These are phyloP conservation scores for Thielaviopsis punctulata DNA, from an alignment of 2,329 filamentous ascomycete species.

Conservation along the genomic window DNA sequence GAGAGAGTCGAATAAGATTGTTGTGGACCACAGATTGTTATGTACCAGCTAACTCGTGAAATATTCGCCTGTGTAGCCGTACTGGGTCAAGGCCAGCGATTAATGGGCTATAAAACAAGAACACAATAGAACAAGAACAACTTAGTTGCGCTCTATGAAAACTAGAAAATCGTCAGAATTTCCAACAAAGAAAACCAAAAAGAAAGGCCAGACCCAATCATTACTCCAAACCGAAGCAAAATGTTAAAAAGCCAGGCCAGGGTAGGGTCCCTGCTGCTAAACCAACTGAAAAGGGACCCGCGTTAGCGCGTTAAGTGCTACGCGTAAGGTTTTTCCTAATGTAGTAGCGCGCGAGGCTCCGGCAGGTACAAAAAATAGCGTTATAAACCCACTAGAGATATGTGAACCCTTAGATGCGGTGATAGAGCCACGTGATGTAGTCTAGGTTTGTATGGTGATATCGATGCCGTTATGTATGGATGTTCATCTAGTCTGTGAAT, in stretches of 20 bases:
- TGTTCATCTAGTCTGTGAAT: too few relatives aligned
- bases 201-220: neutral
- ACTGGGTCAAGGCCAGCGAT: neutral
- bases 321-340: constrained; percentile 2
- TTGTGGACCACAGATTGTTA: too few relatives aligned
- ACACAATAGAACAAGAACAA: neutral
- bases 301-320: constrained; percentile 11
- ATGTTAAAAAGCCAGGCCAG: constrained; percentile 1
- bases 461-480: too few relatives aligned
- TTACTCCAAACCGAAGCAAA: constrained; percentile 1
- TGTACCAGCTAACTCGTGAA: neutral
- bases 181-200: neutral
- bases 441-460: too few relatives aligned
- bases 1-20: neutral
- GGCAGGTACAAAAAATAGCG: too few relatives aligned
- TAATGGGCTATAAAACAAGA: neutral
- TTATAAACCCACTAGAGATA: neutral
- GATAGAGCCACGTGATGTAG: neutral
- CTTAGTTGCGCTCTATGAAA: neutral
- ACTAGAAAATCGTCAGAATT: neutral
- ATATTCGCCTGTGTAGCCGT: neutral
- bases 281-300: constrained; percentile 10
- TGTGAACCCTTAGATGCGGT: neutral
- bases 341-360: neutral
- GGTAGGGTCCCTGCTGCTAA: constrained; percentile 3